Evolutionary conservation across 2,329 filamentous ascomycete species (phyloP), one percentile per base, ranked within the genome.

Genomic region (Hymenoscyphus fraxineus): DNA sequence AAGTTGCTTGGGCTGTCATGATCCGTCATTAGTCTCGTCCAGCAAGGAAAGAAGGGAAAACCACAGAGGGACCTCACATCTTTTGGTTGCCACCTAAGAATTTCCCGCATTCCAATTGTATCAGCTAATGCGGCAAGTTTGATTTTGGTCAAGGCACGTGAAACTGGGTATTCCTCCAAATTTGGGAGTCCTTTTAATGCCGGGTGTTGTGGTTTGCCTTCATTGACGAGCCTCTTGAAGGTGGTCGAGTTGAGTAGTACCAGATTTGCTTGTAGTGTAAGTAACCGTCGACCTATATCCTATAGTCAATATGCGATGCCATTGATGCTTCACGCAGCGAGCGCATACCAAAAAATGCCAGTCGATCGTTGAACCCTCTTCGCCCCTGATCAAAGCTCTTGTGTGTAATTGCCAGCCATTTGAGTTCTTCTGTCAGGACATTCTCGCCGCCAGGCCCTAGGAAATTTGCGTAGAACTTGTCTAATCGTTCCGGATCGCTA

Each of bases 331-430:
- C 13, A 38, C 27, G 16, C 15, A 35, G 27, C 35, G 62, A 27
- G 47, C 22, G 74, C 80, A 65, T 84, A 96, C 92, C 94, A 62
- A 96, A 81, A 74, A 91, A 93, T n/a, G 93, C 91, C 77, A 99
- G 81, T 67, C 92, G 86, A 74, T 97, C 94, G 77, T 99, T 99
- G 80, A 94, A 97, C 0, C 94, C 94, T 81, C 93, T 88, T 74
- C 92, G 84, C 61, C 93, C 95, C 75, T 98, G 93, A 76, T 99
- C 94, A 75, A 97, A 98, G 78, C 93, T 97, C 85, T 98, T 98
- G 78, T 98, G 95, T 69, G 95, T 99, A 63, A 99, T 86, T 38
- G 93, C 93, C 73, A 98, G 81, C 95, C 95, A 99, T 80, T 97
- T 98, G 67, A 95, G 83, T 79, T 99, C 94, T 16, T 97, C 93